Percentiles rank a stretch among this genome's conserved stretches.
These are phyloP conservation scores for Pythium phragmitis DNA, from an alignment of 352 stramenopile species.

Conservation along the genomic window DNA sequence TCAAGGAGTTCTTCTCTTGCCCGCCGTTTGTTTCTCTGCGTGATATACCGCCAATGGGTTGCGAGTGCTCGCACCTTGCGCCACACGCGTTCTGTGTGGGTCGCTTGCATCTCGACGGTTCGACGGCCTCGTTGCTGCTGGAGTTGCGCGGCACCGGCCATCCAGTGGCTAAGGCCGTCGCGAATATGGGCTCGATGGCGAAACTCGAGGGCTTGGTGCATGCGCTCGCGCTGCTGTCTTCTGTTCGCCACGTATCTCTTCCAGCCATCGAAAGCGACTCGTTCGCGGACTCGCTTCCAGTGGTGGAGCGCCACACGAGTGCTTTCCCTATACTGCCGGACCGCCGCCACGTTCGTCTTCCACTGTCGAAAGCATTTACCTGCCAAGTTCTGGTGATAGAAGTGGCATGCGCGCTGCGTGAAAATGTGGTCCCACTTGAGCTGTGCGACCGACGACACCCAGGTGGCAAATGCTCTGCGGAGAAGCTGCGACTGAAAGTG, in stretches of 20 bases:
- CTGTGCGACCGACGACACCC: constrained; percentile 35
- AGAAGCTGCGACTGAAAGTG: constrained; percentile 31
- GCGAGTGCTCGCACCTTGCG: constrained; percentile 24
- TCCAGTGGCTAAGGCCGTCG: constrained; percentile 47
- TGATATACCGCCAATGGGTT: constrained; percentile 28
- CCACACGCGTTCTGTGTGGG: constrained; percentile 26
- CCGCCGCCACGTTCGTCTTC: constrained; percentile 24
- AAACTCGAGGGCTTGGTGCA: constrained; percentile 53
- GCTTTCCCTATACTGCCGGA: constrained; percentile 27
- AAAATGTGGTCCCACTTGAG: constrained; percentile 48
- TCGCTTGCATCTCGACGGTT: constrained; percentile 19
- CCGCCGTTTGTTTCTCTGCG: constrained; percentile 16
- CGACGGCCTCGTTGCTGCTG: constrained; percentile 35
- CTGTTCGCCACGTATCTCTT: constrained; percentile 35
- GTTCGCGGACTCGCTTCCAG: constrained; percentile 49
- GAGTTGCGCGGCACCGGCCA: constrained; percentile 39
- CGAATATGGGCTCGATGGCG: constrained; percentile 44
- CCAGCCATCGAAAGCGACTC: constrained; percentile 34
- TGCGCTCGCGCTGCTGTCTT: constrained; percentile 35
- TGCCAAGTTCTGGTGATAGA: constrained; percentile 28
- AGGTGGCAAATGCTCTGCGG: constrained; percentile 26
- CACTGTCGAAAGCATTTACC: constrained; percentile 38
- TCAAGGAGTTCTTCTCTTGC: neutral
- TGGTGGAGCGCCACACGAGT: constrained; percentile 41
- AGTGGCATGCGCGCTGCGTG: constrained; percentile 31